These are phyloP conservation scores for Saccharomycopsis synnaedendra DNA, from an alignment of 805 yeast species.

Conservation along the genomic window DNA sequence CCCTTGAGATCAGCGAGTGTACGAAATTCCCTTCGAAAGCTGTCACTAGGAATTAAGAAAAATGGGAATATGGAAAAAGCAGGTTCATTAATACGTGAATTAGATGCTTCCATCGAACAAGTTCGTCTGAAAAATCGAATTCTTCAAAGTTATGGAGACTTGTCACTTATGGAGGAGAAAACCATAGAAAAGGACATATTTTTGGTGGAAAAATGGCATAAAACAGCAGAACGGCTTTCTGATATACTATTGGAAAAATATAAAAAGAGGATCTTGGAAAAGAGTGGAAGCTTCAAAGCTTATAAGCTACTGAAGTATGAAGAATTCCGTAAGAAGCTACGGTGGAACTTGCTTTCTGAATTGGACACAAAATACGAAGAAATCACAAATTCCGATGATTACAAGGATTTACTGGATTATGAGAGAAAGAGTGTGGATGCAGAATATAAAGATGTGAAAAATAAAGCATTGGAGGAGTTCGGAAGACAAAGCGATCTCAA, in stretches of 20 bases:
- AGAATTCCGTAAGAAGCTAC: slow-evolving; percentile 4
- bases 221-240: not conserved
- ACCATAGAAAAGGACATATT: slow-evolving; percentile 1
- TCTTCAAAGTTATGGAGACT: slow-evolving; percentile 5
- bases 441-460: slow-evolving; percentile 8
- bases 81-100: too few relatives aligned
- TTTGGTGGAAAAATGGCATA: slow-evolving; percentile 12
- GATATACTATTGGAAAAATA: slow-evolving; percentile 4
- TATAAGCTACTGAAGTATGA: slow-evolving; percentile 15
- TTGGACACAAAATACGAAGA: slow-evolving; percentile 10
- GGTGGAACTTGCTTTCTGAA: slow-evolving; percentile 4
- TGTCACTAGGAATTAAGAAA: too few relatives aligned
- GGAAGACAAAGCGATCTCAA: slow-evolving; percentile 8
- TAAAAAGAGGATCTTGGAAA: slow-evolving; percentile 8
- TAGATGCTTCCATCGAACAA: too few relatives aligned
- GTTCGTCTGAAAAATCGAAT: too few relatives aligned
- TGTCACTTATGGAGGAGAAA: slow-evolving; percentile 1
- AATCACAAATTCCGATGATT: slow-evolving; percentile 4
- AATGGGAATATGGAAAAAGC: too few relatives aligned
- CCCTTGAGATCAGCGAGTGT: too few relatives aligned
- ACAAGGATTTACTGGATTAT: slow-evolving; percentile 7
- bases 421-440: slow-evolving; percentile 7
- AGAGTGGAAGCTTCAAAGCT: slow-evolving; percentile 8
- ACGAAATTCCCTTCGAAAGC: too few relatives aligned
- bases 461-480: slow-evolving; percentile 6